Percentiles rank a stretch among this genome's conserved stretches.
phyloP scores from a whole-genome alignment of 192 early-diverging fungal genomes.

The Globomyces pollinis-pini region DNA sequence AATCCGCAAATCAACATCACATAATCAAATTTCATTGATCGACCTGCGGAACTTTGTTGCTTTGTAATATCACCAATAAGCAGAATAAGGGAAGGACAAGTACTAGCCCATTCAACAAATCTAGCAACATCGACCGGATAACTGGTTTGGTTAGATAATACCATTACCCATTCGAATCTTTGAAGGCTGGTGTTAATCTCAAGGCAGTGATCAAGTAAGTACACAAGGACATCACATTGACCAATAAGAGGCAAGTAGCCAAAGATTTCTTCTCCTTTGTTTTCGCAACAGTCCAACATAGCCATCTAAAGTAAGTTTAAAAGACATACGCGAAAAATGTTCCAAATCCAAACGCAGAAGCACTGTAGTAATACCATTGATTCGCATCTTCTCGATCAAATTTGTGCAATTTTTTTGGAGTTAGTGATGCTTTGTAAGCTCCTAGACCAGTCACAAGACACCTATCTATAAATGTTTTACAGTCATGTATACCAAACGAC shows the following conservation, averaged over 20 bases:
- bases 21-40: constrained; percentile 14
- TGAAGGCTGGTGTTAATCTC: neutral
- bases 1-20: constrained; percentile 20
- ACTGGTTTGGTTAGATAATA: no score
- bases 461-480: no score
- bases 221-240: neutral
- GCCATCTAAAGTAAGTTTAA: no score
- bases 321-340: constrained; percentile 1
- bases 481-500: no score
- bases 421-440: no score
- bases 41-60: neutral
- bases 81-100: constrained; percentile 21
- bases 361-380: constrained; percentile 8
- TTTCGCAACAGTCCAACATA: no score
- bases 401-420: no score
- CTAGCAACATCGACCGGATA: constrained; percentile 12
- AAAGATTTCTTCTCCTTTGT: neutral
- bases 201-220: constrained; percentile 3
- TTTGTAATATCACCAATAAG: constrained; percentile 30
- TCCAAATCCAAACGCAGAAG: constrained; percentile 10
- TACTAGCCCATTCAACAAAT: constrained; percentile 19
- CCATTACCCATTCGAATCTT: neutral
- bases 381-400: constrained; percentile 10
- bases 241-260: neutral
- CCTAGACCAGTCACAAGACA: no score